A percentile compares a stretch with the other conserved stretches of the same genome.
Conservation (phyloP, 192 early-diverging fungal genomes). For the Helicostylum pulchrum region DNA sequence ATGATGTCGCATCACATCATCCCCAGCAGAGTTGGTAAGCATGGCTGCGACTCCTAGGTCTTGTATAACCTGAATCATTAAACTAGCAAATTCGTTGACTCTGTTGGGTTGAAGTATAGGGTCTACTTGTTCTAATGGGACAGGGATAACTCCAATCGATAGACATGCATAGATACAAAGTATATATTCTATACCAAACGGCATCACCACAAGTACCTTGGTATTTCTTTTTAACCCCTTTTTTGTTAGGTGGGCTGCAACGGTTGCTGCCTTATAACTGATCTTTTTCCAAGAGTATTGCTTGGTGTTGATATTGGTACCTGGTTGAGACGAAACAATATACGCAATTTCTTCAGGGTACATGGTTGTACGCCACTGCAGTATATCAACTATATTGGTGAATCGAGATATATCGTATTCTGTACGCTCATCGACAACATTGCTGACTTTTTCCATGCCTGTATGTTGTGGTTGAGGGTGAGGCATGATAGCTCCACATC, state of each 20-base stretch:
- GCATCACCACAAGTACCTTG: constrained; percentile 60
- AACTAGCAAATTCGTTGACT: constrained; percentile 66
- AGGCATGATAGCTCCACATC: constrained; percentile 18
- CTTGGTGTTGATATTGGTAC: constrained; percentile 57
- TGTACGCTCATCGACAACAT: constrained; percentile 69
- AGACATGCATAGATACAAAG: constrained; percentile 76
- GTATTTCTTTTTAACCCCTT: constrained; percentile 54
- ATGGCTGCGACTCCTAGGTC: constrained; percentile 61
- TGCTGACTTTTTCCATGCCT: constrained; percentile 59
- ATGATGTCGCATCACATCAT: constrained; percentile 65
- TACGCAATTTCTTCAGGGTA: constrained; percentile 65
- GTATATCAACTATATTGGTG: constrained; percentile 63
- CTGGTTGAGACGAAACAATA: constrained; percentile 48
- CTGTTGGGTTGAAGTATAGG: constrained; percentile 51
- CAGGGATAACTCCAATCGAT: constrained; percentile 68
- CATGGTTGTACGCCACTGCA: constrained; percentile 68
- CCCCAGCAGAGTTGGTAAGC: constrained; percentile 60
- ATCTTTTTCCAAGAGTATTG: constrained; percentile 70
- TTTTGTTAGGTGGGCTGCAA: constrained; percentile 64
- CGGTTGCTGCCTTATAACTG: constrained; percentile 57
- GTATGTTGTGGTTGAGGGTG: constrained; percentile 63
- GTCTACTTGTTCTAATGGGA: constrained; percentile 73
- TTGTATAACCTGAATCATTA: constrained; percentile 55
- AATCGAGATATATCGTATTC: constrained; percentile 67
- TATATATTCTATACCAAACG: constrained; percentile 70